A percentile compares a stretch with the other conserved stretches of the same genome.
Evolutionary conservation across 352 stramenopile genomes (phyloP).

Genomic region (Aphanomyces euteiches): DNA sequence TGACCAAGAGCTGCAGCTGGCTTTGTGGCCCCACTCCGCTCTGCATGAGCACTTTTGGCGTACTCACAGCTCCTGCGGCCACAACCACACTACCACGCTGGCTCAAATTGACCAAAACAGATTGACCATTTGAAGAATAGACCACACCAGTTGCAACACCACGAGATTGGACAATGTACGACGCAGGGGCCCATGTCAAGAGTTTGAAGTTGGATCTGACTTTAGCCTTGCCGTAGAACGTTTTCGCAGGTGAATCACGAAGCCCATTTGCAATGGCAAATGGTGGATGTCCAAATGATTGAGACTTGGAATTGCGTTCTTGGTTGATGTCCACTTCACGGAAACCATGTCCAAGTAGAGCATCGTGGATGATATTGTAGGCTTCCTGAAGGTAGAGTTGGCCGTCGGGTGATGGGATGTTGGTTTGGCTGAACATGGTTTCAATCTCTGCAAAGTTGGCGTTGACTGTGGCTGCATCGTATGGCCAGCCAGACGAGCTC

Average conservation of each 20-base stretch:
- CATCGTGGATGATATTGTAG: slow-evolving; percentile 45
- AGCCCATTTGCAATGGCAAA: slow-evolving; percentile 54
- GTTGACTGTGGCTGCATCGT: slow-evolving; percentile 60
- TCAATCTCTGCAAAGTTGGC: slow-evolving; percentile 54
- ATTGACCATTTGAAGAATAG: slow-evolving; percentile 38
- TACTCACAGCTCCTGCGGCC: slow-evolving; percentile 55
- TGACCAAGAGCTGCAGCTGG: slow-evolving; percentile 49
- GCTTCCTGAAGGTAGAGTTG: slow-evolving; percentile 52
- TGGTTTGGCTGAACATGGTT: slow-evolving; percentile 43
- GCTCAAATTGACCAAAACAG: slow-evolving; percentile 37
- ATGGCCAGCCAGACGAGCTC: slow-evolving; percentile 45
- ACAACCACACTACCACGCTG: slow-evolving; percentile 64
- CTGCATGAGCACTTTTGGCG: slow-evolving; percentile 79
- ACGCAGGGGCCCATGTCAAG: slow-evolving; percentile 46
- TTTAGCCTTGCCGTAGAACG: slow-evolving; percentile 48
- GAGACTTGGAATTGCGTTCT: slow-evolving; percentile 52
- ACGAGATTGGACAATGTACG: slow-evolving; percentile 46
- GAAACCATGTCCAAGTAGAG: slow-evolving; percentile 41
- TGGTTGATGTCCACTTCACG: slow-evolving; percentile 44
- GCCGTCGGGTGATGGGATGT: slow-evolving; percentile 47
- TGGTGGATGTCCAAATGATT: slow-evolving; percentile 52
- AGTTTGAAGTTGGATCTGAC: slow-evolving; percentile 53
- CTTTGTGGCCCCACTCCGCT: slow-evolving; percentile 63
- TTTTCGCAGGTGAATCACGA: slow-evolving; percentile 52
- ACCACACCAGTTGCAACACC: slow-evolving; percentile 48